phyloP scores from a whole-genome alignment of 352 stramenopile species.

The Globisporangium paroecandrum region DNA sequence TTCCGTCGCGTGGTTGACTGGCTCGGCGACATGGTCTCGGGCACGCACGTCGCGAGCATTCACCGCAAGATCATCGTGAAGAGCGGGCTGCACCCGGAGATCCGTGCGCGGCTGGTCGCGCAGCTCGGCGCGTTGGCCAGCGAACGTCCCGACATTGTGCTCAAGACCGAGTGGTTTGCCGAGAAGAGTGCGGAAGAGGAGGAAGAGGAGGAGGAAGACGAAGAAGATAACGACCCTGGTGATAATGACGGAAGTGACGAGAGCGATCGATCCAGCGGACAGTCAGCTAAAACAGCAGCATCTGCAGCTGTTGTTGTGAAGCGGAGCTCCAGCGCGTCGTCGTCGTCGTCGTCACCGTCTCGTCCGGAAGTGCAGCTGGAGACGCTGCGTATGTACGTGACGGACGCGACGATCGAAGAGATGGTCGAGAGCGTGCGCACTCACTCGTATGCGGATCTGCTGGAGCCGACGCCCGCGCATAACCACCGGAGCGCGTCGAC shows the following conservation, averaged over 20 bases:
- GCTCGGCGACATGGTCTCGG: slow-evolving; percentile 62
- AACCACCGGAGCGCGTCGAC: slow-evolving; percentile 14
- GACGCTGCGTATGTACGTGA: slow-evolving; percentile 69
- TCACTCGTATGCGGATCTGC: slow-evolving; percentile 34
- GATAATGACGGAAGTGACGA: slow-evolving; percentile 16
- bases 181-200: slow-evolving; percentile 40
- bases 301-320: neutral
- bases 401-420: slow-evolving; percentile 26
- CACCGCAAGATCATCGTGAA: slow-evolving; percentile 73
- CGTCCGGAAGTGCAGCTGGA: slow-evolving; percentile 30
- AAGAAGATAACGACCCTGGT: slow-evolving; percentile 12
- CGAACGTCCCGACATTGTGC: slow-evolving; percentile 48
- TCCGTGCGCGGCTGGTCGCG: slow-evolving; percentile 56
- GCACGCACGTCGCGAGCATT: slow-evolving; percentile 42
- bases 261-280: neutral
- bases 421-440: slow-evolving; percentile 19
- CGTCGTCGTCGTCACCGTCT: neutral
- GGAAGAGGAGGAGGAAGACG: slow-evolving; percentile 34
- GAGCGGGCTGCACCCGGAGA: slow-evolving; percentile 66
- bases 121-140: slow-evolving; percentile 62
- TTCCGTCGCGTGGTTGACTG: slow-evolving; percentile 70
- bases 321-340: slow-evolving; percentile 9
- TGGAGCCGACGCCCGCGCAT: slow-evolving; percentile 17
- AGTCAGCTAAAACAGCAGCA: neutral
- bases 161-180: slow-evolving; percentile 72